Evolutionary conservation across 2,329 filamentous ascomycete genomes (phyloP).

Genomic region (Diaporthe amygdali): DNA sequence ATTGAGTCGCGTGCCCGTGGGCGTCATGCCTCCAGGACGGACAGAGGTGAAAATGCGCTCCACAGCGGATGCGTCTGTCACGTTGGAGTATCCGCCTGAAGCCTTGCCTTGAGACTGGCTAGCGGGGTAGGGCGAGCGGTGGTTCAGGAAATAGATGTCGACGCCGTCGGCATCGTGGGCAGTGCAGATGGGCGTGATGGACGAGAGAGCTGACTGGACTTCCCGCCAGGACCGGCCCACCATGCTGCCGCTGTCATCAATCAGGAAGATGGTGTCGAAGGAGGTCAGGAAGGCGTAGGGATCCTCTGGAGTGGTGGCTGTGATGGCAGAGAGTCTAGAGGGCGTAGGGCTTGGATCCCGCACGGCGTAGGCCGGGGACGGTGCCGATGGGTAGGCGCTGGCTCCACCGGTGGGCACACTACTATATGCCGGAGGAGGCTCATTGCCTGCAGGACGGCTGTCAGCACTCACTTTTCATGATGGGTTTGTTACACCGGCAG

Average conservation of each 20-base stretch:
- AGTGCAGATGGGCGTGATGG: conserved; percentile 84
- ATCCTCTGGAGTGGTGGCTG: conserved; percentile 59
- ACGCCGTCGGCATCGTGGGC: conserved; percentile 82
- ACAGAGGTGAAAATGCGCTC: conserved; percentile 73
- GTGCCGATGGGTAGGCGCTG: conserved; percentile 20
- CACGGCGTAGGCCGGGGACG: conserved; percentile 2
- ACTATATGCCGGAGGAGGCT: conserved; percentile 43
- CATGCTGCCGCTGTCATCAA: conserved; percentile 95
- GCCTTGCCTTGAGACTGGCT: conserved; percentile 39
- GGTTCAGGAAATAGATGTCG: conserved; percentile 91
- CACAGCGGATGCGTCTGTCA: conserved; percentile 64
- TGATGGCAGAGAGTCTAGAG: conserved; percentile 32
- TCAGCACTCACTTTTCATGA: not conserved
- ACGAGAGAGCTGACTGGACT: conserved; percentile 69
- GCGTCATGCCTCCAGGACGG: conserved; percentile 69
- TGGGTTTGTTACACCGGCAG: not conserved
- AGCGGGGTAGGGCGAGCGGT: conserved; percentile 49
- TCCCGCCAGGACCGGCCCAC: conserved; percentile 77
- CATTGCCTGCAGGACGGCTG: conserved; percentile 28
- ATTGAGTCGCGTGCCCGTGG: conserved; percentile 74
- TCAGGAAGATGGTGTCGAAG: conserved; percentile 89
- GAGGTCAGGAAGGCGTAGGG: conserved; percentile 75
- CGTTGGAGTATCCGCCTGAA: conserved; percentile 65
- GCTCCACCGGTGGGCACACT: conserved; percentile 24
- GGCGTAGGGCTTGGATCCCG: conserved; percentile 28